Base-by-base conservation (phyloP, 176 grass and related monocot species). In the Zoysia japonica region DNA sequence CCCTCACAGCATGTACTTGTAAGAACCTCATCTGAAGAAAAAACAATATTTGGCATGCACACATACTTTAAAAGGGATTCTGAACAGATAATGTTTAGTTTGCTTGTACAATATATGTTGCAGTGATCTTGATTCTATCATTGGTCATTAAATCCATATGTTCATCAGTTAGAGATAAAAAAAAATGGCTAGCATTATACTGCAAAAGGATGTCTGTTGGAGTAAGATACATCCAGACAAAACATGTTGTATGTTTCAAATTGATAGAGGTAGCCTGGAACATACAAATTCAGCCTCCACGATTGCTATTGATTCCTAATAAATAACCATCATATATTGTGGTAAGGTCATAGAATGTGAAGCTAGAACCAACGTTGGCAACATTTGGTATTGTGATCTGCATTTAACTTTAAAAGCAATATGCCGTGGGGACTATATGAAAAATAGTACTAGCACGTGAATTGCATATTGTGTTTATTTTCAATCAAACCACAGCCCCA, bases 201-300 rank as follows among this genome's bases (percentile, higher is more conserved):
- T 93, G 78, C 56, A 82, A 60, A 76, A 68, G 2, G 44, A 81
- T 28, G 65, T 17, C 70, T 61, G 9, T 28, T 12, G 82, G 57
- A 56, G 36, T 88, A 85, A 83, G 59, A 82, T 78, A 84, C 19
- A 67, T 70, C 6, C 46, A 48, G 12, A 16, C 2, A 36, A 2
- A 59, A 51, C 72, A 60, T 44, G 12, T 1, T 73, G 19, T 67
- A 17, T 46, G 10, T 54, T 78, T 75, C 11, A 15, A 79, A 68
- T 36, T 55, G 65, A 59, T 50, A 61, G 5, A 82, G 53, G 52
- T 61, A 37, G 39, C 42, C 79, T 88, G 62, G 55, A 88, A 91
- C 89, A 76, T 84, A 97, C 94, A 84, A 93, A 91, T 72, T 97
- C 91, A 76, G 73, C 88, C 79, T 90, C 91, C 71, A 93, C 86